Percentiles rank a stretch among this genome's conserved stretches.
Evolutionary conservation across 2,329 filamentous ascomycete species (phyloP).

Genomic region (Neonectria punicea): DNA sequence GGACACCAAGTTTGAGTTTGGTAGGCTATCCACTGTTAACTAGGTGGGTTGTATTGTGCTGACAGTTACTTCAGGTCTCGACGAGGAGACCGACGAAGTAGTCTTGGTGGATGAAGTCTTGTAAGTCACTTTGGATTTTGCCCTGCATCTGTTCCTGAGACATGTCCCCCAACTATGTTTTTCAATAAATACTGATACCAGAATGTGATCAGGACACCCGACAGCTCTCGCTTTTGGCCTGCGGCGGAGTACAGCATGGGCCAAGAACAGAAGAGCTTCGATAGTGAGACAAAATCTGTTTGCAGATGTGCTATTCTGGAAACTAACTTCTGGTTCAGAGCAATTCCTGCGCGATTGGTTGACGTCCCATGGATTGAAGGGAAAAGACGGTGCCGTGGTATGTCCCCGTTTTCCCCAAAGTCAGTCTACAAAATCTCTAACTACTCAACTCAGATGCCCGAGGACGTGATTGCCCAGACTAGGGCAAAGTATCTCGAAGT

Average conservation of each 20-base stretch:
- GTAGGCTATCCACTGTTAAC: neutral
- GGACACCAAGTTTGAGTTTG: neutral
- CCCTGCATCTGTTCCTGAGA: neutral
- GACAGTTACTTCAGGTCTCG: neutral
- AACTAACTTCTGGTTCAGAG: neutral
- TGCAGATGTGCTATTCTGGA: too few relatives aligned
- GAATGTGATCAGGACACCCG: constrained; percentile 43
- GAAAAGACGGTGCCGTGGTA: constrained; percentile 13
- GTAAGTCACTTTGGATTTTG: neutral
- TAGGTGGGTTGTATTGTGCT: neutral
- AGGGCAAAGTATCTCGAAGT: constrained; percentile 8
- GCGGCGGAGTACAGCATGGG: constrained; percentile 9
- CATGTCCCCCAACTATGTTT: neutral
- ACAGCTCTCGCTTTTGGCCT: constrained; percentile 18
- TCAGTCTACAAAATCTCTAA: neutral
- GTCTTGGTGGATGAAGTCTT: neutral
- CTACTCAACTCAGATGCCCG: constrained; percentile 2
- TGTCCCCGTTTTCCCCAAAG: neutral
- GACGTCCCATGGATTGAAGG: constrained; percentile 15
- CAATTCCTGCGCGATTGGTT: constrained; percentile 13
- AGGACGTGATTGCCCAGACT: constrained; percentile 12
- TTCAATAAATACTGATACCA: neutral
- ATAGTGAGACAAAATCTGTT: neutral
- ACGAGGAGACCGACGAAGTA: neutral
- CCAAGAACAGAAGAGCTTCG: constrained; percentile 8